Conservation (phyloP, 805 yeast genomes). For the Wickerhamomyces kurtzmanii region DNA sequence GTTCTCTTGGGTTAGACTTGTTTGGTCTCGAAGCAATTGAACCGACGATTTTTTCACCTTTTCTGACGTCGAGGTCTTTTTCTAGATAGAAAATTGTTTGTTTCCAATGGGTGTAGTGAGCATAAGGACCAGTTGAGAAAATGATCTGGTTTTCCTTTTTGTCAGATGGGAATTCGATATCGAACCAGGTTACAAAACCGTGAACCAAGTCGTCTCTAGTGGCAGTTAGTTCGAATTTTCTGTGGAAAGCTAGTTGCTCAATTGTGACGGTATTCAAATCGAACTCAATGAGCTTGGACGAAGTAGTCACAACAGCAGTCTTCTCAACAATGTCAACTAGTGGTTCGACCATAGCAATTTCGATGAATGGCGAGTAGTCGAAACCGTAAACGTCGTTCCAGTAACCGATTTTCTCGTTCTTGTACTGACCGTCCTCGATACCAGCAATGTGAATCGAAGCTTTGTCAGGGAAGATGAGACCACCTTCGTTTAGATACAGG, state of each 20-base stretch:
- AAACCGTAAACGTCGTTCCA: constrained; percentile 98
- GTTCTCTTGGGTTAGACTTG: constrained; percentile 71
- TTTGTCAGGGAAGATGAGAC: constrained; percentile 91
- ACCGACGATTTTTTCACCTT: constrained; percentile 72
- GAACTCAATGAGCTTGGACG: constrained; percentile 62
- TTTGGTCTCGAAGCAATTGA: constrained; percentile 71
- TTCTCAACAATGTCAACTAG: constrained; percentile 91
- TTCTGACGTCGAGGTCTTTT: constrained; percentile 66
- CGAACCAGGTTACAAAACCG: constrained; percentile 92
- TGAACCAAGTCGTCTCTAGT: constrained; percentile 75
- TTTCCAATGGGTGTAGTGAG: constrained; percentile 96
- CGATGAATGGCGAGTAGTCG: constrained; percentile 86
- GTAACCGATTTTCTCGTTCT: constrained; percentile 80
- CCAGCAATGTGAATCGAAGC: constrained; percentile 86
- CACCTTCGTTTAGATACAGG: constrained; percentile 66
- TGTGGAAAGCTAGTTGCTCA: constrained; percentile 70
- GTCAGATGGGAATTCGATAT: constrained; percentile 69
- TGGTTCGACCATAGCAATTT: constrained; percentile 85
- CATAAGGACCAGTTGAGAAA: constrained; percentile 92
- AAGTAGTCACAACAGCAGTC: constrained; percentile 63
- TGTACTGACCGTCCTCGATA: constrained; percentile 87
- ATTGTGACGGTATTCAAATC: constrained; percentile 85
- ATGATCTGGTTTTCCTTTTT: constrained; percentile 46
- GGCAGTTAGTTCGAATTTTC: constrained; percentile 62
- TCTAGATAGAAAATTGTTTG: constrained; percentile 90